Percentiles rank a stretch among this genome's conserved stretches.
Evolutionary conservation across 176 grass and related monocot species (phyloP).

Genomic region (Musa beccarii): DNA sequence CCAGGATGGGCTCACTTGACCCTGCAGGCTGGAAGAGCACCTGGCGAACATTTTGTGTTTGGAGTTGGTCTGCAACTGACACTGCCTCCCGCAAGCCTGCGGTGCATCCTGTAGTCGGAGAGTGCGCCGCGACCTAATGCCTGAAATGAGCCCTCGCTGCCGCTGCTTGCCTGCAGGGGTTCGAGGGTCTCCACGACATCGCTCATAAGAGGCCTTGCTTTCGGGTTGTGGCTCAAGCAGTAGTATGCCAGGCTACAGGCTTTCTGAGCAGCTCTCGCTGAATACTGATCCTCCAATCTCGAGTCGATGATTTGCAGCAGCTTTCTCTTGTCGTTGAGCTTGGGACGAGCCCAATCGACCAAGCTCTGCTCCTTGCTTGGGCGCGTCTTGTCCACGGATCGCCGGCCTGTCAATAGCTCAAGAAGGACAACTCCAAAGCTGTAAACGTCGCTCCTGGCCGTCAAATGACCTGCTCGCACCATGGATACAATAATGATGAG

Average conservation of each 20-base stretch:
- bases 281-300: conserved; percentile 62
- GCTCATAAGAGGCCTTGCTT: conserved; percentile 91
- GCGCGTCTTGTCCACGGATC: conserved; percentile 86
- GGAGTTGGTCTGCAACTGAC: conserved; percentile 72
- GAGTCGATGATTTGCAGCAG: conserved; percentile 86
- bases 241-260: conserved; percentile 92
- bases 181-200: conserved; percentile 85
- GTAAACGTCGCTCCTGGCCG: conserved; percentile 89
- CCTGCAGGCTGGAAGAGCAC: conserved; percentile 63
- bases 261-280: conserved; percentile 67
- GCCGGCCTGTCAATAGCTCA: conserved; percentile 78
- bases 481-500: neutral
- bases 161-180: conserved; percentile 51
- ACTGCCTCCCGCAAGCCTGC: conserved; percentile 33
- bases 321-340: conserved; percentile 80
- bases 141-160: conserved; percentile 26
- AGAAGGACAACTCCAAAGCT: conserved; percentile 92
- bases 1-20: conserved; percentile 44
- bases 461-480: conserved; percentile 66
- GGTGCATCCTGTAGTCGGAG: conserved; percentile 44
- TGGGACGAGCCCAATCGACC: conserved; percentile 87
- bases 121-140: conserved; percentile 25
- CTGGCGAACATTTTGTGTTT: conserved; percentile 50
- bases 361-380: conserved; percentile 88
- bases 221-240: conserved; percentile 91